Percentiles rank a stretch among this genome's conserved stretches.
Evolutionary conservation across 441 rosid genomes (phyloP).

Genomic region (Manihot esculenta): DNA sequence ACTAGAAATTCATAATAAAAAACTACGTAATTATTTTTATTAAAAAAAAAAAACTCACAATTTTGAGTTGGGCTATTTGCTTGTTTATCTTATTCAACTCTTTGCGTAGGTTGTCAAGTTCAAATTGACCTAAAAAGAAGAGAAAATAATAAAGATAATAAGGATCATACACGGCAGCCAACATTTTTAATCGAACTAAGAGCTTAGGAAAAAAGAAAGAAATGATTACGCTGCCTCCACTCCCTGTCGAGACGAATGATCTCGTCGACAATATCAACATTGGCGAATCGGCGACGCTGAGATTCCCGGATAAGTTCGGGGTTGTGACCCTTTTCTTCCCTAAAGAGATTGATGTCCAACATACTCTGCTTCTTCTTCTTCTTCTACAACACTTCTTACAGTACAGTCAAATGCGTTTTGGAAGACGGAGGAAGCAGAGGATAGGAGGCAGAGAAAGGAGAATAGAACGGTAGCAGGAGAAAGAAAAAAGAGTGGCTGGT

Average conservation of each 20-base stretch:
- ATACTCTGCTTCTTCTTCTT: conserved; percentile 30
- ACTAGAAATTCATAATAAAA: not conserved
- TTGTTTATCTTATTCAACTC: conserved; percentile 78
- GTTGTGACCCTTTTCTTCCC: conserved; percentile 76
- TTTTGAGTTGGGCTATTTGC: conserved; percentile 65
- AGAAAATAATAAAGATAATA: not conserved
- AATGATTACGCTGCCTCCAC: conserved; percentile 67
- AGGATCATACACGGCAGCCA: not conserved
- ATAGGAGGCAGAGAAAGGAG: too few species aligned
- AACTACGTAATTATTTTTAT: not conserved
- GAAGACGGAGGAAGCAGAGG: too few species aligned
- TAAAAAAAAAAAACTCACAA: conserved; percentile 51
- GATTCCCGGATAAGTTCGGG: conserved; percentile 82
- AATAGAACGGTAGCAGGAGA: too few species aligned
- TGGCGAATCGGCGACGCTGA: conserved; percentile 69
- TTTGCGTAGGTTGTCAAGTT: conserved; percentile 62
- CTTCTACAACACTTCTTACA: not conserved
- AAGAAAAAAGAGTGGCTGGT: too few species aligned
- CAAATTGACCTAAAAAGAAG: conserved; percentile 57
- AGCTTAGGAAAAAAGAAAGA: not conserved
- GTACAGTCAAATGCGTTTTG: too few species aligned
- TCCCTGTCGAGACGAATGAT: conserved; percentile 67
- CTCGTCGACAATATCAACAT: conserved; percentile 63
- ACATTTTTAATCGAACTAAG: not conserved
- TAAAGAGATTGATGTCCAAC: conserved; percentile 87